Evolutionary conservation across 805 yeast genomes (phyloP), one percentile per base, ranked within the genome.

Genomic region (Hemisphaericaspora nanyangensis): DNA sequence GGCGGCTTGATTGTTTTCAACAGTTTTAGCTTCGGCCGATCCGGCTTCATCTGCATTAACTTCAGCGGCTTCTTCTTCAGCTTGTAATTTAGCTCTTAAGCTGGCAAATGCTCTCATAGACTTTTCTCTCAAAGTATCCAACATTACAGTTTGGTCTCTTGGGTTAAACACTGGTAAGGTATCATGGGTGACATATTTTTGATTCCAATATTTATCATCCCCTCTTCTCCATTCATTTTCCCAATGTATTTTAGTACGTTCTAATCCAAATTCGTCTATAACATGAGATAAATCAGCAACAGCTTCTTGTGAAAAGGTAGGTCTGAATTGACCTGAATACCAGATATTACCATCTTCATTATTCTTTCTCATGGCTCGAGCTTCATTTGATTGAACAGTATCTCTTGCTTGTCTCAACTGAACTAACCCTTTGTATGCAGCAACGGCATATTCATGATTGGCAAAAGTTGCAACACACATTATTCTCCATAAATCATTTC

Each of bases 171-270:
- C 64, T 18, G 74, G 82, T 48, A 87, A 61, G 42, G 65, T 61
- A n/a, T 70, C 70, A 63, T 87, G 95, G 45, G 72, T 63, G 12
- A 81, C 80, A 38, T 77, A 58, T 7, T 72, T 74, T 2, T 45
- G 48, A 39, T 76, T 66, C 97, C 97, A 89, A 59, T 82, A 72
- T 46, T 70, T 65, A 34, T 76, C 80, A 37, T 79, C 89, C 34
- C 98, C 98, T 63, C 79, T 79, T 60, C 95, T 76, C 95, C 95
- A 89, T 38, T 77, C 68, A 48, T 80, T 79, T 52, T 88, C 96
- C 98, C 98, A 90, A 50, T 70, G 73, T 17, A 88, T 68, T 32
- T 67, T 75, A 28, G 82, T 68, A 47, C 68, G 45, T 26, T 58
- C 67, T 49, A 68, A 60, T 35, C 68, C 70, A 45, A 81, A 70